Conservation (phyloP, 2,329 filamentous ascomycete species). For the Colletotrichum sp. region DNA sequence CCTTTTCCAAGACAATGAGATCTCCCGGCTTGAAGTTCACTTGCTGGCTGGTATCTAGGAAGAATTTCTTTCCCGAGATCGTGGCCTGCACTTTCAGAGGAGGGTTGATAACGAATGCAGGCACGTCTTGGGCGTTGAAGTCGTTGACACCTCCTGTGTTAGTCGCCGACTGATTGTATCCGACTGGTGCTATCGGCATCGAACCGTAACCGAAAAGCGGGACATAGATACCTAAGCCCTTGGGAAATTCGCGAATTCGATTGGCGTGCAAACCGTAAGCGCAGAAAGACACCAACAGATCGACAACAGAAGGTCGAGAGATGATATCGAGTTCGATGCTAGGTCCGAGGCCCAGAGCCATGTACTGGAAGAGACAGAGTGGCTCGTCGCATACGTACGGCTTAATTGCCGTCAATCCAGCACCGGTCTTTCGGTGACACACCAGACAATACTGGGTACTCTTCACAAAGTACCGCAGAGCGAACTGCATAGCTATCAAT, state of each 20-base stretch:
- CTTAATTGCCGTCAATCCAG: conserved; percentile 72
- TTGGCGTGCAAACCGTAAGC: conserved; percentile 60
- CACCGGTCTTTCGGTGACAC: conserved; percentile 71
- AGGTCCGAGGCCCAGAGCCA: conserved; percentile 83
- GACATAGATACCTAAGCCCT: conserved; percentile 43
- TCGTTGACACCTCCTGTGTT: neutral
- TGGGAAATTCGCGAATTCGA: conserved; percentile 48
- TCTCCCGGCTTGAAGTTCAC: conserved; percentile 2
- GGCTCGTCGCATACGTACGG: conserved; percentile 79
- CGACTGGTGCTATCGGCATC: neutral
- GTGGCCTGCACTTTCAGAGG: neutral
- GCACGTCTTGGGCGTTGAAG: neutral
- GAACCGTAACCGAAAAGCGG: conserved; percentile 11
- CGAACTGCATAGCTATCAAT: conserved; percentile 73
- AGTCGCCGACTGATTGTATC: neutral
- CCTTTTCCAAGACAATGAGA: conserved; percentile 8
- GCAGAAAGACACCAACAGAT: conserved; percentile 84
- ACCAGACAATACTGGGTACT: conserved; percentile 89
- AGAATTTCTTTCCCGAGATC: conserved; percentile 23
- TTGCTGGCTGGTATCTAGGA: conserved; percentile 27
- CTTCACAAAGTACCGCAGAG: conserved; percentile 75
- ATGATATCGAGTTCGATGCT: conserved; percentile 86
- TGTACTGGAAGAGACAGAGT: conserved; percentile 88
- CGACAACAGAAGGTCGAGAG: conserved; percentile 80
- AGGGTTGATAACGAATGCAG: neutral